These are phyloP conservation scores for Fusarium zealandicum DNA, from an alignment of 2,329 filamentous ascomycete genomes.

Conservation along the genomic window DNA sequence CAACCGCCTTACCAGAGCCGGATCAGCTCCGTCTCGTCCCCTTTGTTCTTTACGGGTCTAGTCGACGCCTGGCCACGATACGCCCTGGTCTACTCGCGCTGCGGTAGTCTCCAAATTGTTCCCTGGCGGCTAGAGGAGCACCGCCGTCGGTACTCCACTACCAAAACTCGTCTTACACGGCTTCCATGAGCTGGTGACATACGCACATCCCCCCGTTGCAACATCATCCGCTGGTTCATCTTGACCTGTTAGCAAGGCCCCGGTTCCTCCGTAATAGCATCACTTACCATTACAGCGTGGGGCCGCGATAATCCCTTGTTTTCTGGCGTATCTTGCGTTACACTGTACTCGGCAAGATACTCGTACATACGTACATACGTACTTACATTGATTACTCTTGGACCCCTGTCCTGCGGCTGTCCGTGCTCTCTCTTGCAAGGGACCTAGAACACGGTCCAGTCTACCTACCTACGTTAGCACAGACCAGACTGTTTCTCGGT, in stretches of 20 bases:
- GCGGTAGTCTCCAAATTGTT: neutral
- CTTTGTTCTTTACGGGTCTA: neutral
- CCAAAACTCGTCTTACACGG: slow-evolving; percentile 17
- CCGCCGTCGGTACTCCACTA: neutral
- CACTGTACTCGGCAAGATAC: neutral
- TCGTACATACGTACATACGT: neutral
- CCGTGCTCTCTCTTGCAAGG: slow-evolving; percentile 31
- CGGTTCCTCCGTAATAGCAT: slow-evolving; percentile 13
- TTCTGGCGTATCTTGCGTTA: neutral
- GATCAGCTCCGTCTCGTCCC: slow-evolving; percentile 3
- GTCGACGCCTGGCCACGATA: slow-evolving; percentile 5
- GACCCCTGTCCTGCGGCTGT: slow-evolving; percentile 31
- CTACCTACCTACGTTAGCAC: slow-evolving; percentile 21
- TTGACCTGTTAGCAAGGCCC: slow-evolving; percentile 11
- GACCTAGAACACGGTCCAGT: slow-evolving; percentile 19
- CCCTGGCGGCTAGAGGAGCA: neutral
- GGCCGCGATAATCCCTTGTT: slow-evolving; percentile 25
- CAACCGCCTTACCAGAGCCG: slow-evolving; percentile 7
- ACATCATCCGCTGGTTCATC: slow-evolving; percentile 12
- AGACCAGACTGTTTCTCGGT: slow-evolving; percentile 22
- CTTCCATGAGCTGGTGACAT: slow-evolving; percentile 10
- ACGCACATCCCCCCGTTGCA: slow-evolving; percentile 6
- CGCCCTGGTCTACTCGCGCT: slow-evolving; percentile 4
- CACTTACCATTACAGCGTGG: neutral
- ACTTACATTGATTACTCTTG: neutral